A percentile compares a stretch with the other conserved stretches of the same genome.
phyloP scores from a whole-genome alignment of 2,329 filamentous ascomycete species.

The Fusarium vanettenii region DNA sequence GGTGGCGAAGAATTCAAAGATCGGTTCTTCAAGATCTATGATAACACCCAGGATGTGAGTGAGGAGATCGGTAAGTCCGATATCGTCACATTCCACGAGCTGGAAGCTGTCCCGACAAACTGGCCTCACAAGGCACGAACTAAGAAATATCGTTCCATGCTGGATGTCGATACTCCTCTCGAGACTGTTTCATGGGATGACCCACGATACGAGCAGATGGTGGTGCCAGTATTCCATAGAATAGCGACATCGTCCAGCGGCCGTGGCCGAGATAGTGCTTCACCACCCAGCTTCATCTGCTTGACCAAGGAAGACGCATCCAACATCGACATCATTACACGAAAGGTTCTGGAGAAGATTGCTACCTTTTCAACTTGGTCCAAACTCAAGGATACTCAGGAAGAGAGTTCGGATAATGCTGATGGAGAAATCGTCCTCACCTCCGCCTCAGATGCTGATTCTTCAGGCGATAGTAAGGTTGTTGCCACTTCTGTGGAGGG shows the following conservation, averaged over 20 bases:
- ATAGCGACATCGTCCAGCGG: slow-evolving; percentile 48
- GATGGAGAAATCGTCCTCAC: slow-evolving; percentile 78
- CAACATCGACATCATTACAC: slow-evolving; percentile 76
- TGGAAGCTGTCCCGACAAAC: slow-evolving; percentile 84
- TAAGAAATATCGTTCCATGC: slow-evolving; percentile 63
- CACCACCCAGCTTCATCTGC: slow-evolving; percentile 77
- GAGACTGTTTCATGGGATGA: slow-evolving; percentile 65
- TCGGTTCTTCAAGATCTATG: slow-evolving; percentile 88
- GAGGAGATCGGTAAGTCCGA: slow-evolving; percentile 78
- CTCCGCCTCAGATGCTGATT: slow-evolving; percentile 72
- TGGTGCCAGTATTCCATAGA: slow-evolving; percentile 79
- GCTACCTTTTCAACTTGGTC: slow-evolving; percentile 80
- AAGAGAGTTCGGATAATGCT: slow-evolving; percentile 61
- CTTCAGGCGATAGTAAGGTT: slow-evolving; percentile 76
- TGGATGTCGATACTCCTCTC: slow-evolving; percentile 57
- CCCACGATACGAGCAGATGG: slow-evolving; percentile 71
- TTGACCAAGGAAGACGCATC: slow-evolving; percentile 78
- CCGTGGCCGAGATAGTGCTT: slow-evolving; percentile 45
- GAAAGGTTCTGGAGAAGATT: slow-evolving; percentile 82
- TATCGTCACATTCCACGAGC: slow-evolving; percentile 77
- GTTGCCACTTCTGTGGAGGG: slow-evolving; percentile 84
- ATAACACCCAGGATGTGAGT: slow-evolving; percentile 73
- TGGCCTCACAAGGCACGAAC: slow-evolving; percentile 66
- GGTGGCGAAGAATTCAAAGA: slow-evolving; percentile 84
- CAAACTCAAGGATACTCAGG: slow-evolving; percentile 66